Base-by-base conservation (phyloP, 805 yeast species). In the Spencermartinsiella europaea region DNA sequence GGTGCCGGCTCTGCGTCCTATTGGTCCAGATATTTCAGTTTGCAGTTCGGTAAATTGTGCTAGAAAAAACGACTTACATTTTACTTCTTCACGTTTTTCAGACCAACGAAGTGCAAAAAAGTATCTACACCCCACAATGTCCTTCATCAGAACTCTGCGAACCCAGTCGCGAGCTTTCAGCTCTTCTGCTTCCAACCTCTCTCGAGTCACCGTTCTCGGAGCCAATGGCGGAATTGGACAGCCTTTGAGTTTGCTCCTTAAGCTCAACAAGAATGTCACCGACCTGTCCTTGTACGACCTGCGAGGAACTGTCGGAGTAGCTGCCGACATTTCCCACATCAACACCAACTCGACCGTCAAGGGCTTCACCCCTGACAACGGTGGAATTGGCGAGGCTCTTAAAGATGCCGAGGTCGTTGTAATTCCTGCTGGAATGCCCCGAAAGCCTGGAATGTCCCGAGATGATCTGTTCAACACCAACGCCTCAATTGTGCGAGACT, bases 371-470 rank as follows among this genome's bases (percentile, higher is more conserved):
- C 95, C 96, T 58, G 95, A 85, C 55, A 76, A 81, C 50, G 72
- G 73, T 60, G 75, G 75, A 48, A 72, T 90, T 57, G 73, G 75
- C 62, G 74, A 74, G 57, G 91, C 96, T 45, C 73, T 84, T 59
- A 72, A 76, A 51, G 84, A 77, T 50, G 75, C 88, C 49, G 83
- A 79, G 52, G 84, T 90, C 51, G 85, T 90, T 55, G 79, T 90
- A 56, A 86, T 90, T 70, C 96, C 97, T 65, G 97, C 97, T 48
- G 97, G 97, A 76, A 95, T 90, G 49, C 97, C 95, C 75, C 86
- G 95, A 80, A 90, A 89, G 76, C 97, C 97, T 58, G 97, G 97
- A 70, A 90, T 90, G 97, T 87, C 96, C 64, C 85, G 97, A 77
- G 97, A 90, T 68, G 97, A 90, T 67, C 76, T 90, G 62, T 90